Base-by-base conservation (phyloP, 495 filamentous ascomycete genomes). In the Annulohypoxylon bovei region DNA sequence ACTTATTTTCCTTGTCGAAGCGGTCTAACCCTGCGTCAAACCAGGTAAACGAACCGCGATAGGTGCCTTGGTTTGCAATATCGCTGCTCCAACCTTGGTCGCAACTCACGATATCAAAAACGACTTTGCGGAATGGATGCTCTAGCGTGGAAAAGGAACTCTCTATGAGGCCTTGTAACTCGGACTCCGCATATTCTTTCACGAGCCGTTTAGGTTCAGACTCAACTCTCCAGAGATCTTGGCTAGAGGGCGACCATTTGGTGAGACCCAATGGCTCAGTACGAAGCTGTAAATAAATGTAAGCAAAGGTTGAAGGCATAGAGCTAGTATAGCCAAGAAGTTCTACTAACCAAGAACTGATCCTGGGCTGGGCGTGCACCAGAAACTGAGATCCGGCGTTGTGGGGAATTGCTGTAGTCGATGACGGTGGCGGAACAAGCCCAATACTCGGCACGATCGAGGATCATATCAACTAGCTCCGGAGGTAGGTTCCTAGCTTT, bases 371-470 rank as follows among this genome's bases (percentile, higher is more conserved):
- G 9, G 9, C 42, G 20, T 6, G 65, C 71, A 18, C 73, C 75
- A 4, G 42, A 14, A 22, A 77, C 68, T 3, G 33, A 16, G 4
- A 75, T 62, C 0, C 61, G 49, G 3, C 33, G 39, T 8, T 61
- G 53, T 1, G 35, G 23, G 11, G 44, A 44, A 27, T 57, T 35
- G 5, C 56, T 46, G 58, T 62, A 79, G 32, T 72, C 60, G 11
- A 76, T 33, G 33, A 70, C 67, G 4, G 76, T 74, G 3, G 81
- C 77, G 0, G 83, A 81, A 58, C 85, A 83, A 0, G 86, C 85
- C 91, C 91, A 93, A 72, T 93, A 93, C 76, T 92, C 90, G 20
- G 90, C 90, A 39, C 79, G 75, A 71, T 92, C 91, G 56, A 92
- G 71, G 33, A 93, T 87, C 54, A 81, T 76, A 76, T 93, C 89